Percentiles rank a stretch among this genome's conserved stretches.
Evolutionary conservation across 495 filamentous ascomycete genomes (phyloP).

Genomic region (Jackrogersella multiformis): DNA sequence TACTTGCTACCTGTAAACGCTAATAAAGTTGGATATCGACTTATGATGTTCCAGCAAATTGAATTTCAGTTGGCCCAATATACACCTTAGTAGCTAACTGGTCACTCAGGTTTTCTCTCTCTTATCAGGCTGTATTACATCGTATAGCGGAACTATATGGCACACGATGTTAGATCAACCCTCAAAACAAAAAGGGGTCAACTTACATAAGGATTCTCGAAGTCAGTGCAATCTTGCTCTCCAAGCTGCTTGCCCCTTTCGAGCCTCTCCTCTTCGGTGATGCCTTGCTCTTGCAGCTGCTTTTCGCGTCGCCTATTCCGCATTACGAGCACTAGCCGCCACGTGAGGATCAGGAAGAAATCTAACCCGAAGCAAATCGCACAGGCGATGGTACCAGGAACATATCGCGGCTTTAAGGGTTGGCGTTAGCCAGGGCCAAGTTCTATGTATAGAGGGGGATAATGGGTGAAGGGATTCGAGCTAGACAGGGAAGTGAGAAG

Average conservation of each 20-base stretch:
- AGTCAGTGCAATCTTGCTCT: conserved; percentile 46
- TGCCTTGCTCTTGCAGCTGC: conserved; percentile 32
- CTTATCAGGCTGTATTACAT: conserved; percentile 14
- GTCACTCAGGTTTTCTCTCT: neutral
- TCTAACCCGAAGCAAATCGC: conserved; percentile 43
- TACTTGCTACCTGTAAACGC: too few species aligned
- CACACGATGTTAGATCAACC: neutral
- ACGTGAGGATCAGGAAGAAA: conserved; percentile 38
- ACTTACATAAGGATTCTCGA: conserved; percentile 45
- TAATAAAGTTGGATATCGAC: too few species aligned
- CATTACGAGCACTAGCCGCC: conserved; percentile 41
- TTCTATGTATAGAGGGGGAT: neutral
- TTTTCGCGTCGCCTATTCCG: conserved; percentile 44
- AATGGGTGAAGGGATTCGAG: neutral
- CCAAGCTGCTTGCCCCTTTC: conserved; percentile 44
- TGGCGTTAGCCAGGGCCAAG: conserved; percentile 10
- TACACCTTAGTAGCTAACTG: neutral
- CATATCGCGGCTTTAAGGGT: conserved; percentile 39
- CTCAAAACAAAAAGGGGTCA: neutral
- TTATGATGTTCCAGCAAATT: too few species aligned
- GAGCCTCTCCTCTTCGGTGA: conserved; percentile 44
- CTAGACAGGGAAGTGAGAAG: conserved; percentile 20
- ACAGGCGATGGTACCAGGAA: conserved; percentile 43
- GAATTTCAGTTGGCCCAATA: neutral
- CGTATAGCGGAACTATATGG: conserved; percentile 32